Base-by-base conservation (phyloP, 2,329 filamentous ascomycete genomes). In the Colletotrichum tanaceti region DNA sequence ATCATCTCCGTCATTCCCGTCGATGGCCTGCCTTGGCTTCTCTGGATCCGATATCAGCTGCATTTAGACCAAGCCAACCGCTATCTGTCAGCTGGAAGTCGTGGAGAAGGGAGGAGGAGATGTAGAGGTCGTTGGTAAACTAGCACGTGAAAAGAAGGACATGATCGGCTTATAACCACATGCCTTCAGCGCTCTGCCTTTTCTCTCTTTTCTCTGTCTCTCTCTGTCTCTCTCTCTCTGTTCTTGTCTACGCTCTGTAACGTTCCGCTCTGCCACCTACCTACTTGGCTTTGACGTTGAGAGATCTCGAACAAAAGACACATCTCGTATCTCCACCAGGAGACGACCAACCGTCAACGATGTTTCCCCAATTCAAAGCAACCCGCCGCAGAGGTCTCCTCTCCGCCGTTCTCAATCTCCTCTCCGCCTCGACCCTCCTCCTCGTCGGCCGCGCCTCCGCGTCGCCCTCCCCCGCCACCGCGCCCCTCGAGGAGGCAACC, bases 361-460 rank as follows among this genome's bases (percentile, higher is more conserved):
- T 68, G 65, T 49, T 43, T 3, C 18, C 39, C 10, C 53, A 43
- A 20, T 20, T 41, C 16, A 16, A 43, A 22, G 24, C 20, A 16
- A 57, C 44, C 43, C 44, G 49, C 14, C 54, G 55, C 41, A 61
- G 61, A 58, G 49, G 61, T 38, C 14, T 28, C 35, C 11, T 63
- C 35, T 35, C 47, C 1, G 41, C 16, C 18, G 28, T 72, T 3
- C 44, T n/a, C n/a, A n/a, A n/a, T n/a, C n/a, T 62, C 5, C n/a
- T 69, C 28, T 28, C 47, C n/a, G 38, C 60, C 24, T 39, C 57
- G 6, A n/a, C 28, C 7, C 5, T 68, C 7, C 5, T 68, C 53
- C 54, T 61, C 53, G 60, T 35, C 43, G 63, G 69, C 73, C 70
- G 53, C 63, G 38, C 58, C 61, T 28, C 18, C 4, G 57, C 65